Evolutionary conservation across 441 rosid genomes (phyloP).

Genomic region (Cnidoscolus chayamansa): DNA sequence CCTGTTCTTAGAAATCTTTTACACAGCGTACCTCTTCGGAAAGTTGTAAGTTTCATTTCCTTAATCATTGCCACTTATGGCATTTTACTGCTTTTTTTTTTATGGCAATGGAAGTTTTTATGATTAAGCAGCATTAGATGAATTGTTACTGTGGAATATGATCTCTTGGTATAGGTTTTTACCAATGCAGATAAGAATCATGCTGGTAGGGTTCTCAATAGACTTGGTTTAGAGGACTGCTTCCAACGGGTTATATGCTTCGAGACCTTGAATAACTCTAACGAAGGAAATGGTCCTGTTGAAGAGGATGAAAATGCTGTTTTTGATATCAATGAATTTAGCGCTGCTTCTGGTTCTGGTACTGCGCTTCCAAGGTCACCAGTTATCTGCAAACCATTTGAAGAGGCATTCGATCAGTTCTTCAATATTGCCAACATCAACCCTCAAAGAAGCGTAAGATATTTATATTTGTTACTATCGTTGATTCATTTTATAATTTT

Average conservation of each 20-base stretch:
- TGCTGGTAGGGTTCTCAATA: slow-evolving; percentile 51
- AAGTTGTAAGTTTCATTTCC: slow-evolving; percentile 53
- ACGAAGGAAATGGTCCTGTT: slow-evolving; percentile 30
- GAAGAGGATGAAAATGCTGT: slow-evolving; percentile 11
- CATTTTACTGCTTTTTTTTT: not conserved
- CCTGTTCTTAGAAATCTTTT: slow-evolving; percentile 63
- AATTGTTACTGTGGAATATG: not conserved
- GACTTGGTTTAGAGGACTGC: slow-evolving; percentile 87
- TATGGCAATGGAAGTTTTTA: too few relatives aligned
- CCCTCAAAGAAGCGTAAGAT: slow-evolving; percentile 65
- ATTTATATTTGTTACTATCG: not conserved
- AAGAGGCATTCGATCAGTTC: slow-evolving; percentile 58
- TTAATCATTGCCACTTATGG: not conserved
- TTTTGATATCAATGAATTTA: slow-evolving; percentile 43
- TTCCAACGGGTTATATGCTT: slow-evolving; percentile 71
- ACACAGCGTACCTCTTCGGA: slow-evolving; percentile 65
- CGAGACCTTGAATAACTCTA: slow-evolving; percentile 61
- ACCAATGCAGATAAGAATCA: slow-evolving; percentile 79
- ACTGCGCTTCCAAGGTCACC: slow-evolving; percentile 51
- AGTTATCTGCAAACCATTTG: slow-evolving; percentile 85
- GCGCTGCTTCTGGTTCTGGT: slow-evolving; percentile 30
- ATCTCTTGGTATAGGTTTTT: slow-evolving; percentile 45
- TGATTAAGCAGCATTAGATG: too few relatives aligned
- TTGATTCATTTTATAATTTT: not conserved
- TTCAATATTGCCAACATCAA: slow-evolving; percentile 66